Base-by-base conservation (phyloP, 257 asterid genomes). In the Scutellaria barbata region DNA sequence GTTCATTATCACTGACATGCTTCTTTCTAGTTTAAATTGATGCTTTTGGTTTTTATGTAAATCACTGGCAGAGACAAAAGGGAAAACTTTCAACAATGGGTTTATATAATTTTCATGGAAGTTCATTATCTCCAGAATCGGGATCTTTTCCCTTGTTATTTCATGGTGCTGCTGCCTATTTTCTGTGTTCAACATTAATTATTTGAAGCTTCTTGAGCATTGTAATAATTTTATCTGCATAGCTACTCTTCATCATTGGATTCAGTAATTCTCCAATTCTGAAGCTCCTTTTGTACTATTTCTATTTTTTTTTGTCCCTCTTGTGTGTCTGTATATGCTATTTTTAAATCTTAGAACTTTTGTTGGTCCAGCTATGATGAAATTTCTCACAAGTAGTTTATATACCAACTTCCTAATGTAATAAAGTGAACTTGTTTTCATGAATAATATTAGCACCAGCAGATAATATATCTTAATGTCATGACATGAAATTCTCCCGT, bases 401-500 rank as follows among this genome's bases (percentile, higher is more conserved):
- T 37, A 33, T 37, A 5, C 61, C 76, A 71, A 5, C 35, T 60
- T 47, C 59, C 55, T 58, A 39, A 68, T 41, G 54, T 3, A 1
- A 42, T 52, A 41, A 54, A 33, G 35, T 37, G 35, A 5, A 50
- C 48, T 54, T 12, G 54, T 30, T 68, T 62, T 16, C 53, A 18
- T 17, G 37, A 17, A 56, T 22, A 22, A 22, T 22, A 22, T 22
- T 22, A 22, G 25, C 25, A 22, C 25, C 25, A 22, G 25, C 48
- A 35, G 10, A 25, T 48, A 30, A 30, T 30, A 30, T 30, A 30
- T 30, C 35, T 30, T 30, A 30, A 30, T 30, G 35, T 30, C 5
- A 1, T 30, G 35, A 30, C 5, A 30, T 30, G 35, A 30, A 3
- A 30, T 30, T 3, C 35, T 5, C 0, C 35, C 4, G 2, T 48